Evolutionary conservation across 1,284 basidiomycete genomes (phyloP), one percentile per base, ranked within the genome.

Genomic region (Cystobasidium pallidum): DNA sequence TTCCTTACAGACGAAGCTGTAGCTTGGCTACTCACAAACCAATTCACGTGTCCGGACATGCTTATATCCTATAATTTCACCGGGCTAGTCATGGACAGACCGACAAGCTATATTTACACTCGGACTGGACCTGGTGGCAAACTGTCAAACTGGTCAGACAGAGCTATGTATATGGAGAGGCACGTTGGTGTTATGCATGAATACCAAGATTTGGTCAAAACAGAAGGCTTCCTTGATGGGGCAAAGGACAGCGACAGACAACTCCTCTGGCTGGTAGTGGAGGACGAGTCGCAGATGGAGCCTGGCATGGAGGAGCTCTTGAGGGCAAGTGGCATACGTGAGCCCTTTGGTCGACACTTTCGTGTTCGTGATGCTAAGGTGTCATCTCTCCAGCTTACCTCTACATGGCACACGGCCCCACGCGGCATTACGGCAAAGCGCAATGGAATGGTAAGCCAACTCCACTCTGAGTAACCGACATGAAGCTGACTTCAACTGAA

Each of bases 41-140:
- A 71, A 28, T 64, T 47, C 49, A 71, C 68, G n/a, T 71, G 68
- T 57, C 68, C 68, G 13, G 68, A 71, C 61, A 59, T 59, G 54
- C 68, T 71, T 49, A 71, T 71, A 36, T 59, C 68, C 2, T 64
- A 59, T 39, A 71, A 71, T 21, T 71, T 71, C 26, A 58, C 54
- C 28, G 68, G 68, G 11, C 61, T 71, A 1, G 36, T 13, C 26
- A 32, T 71, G 45, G 68, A 71, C 43, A 57, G 51, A 32, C 68
- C 68, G 10, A 71, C 68, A 49, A 52, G 59, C 52, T 71, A 64
- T 17, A 64, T 71, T 24, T 71, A 71, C 28, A 71, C 68, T 11
- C 7, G 68, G 8, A 71, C 68, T 41, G 68, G 68, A 55, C 68
- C 68, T 24, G 68, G 59, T 62, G 68, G 68, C 28, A 63, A 64